Evolutionary conservation across 257 asterid species (phyloP), one percentile per base, ranked within the genome.

Genomic region (Capsicum rhomboideum): DNA sequence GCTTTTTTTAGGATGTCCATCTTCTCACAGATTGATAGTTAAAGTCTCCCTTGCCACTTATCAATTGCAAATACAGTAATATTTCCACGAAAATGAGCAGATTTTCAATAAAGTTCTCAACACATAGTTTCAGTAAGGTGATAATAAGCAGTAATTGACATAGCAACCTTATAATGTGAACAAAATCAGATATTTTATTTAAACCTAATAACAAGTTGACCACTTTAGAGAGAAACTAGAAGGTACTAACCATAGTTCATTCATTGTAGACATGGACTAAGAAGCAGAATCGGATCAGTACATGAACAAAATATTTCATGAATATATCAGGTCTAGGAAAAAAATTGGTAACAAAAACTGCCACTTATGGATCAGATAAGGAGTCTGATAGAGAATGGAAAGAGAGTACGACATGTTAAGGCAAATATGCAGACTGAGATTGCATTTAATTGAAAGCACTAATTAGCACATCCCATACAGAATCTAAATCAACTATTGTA

Each of bases 1-100:
- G 94, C 91, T 96, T 96, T 89, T 84, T 91, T 85, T 89, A 91
- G 18, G 94, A 85, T 80, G 99, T 96, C 99, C 99, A 96, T 92
- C 97, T 92, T 88, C 89, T 80, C 85, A 96, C 97, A 77, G 98
- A 90, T 84, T 91, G 94, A 86, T 80, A 96, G 74, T 90, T 91
- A 88, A 93, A 94, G 82, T 85, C 88, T 23, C 85, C 86, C 54
- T 21, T 82, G 82, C 89, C 90, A 63, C 87, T 72, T 26, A 78
- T 68, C 80, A 89, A 84, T 89, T 89, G 87, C 20, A 82, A 64
- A 64, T 13, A 44, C 18, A 64, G 5, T 21, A 61, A 28, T 58
- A 61, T 61, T 61, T 26, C 37, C 34, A 5, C 37, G 2, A 13
- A 64, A 64, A 64, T 64, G n/a, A 64, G 72, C 72, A 64, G 44